phyloP scores from a whole-genome alignment of 2,329 filamentous ascomycete species.

The Exophiala calicioides region DNA sequence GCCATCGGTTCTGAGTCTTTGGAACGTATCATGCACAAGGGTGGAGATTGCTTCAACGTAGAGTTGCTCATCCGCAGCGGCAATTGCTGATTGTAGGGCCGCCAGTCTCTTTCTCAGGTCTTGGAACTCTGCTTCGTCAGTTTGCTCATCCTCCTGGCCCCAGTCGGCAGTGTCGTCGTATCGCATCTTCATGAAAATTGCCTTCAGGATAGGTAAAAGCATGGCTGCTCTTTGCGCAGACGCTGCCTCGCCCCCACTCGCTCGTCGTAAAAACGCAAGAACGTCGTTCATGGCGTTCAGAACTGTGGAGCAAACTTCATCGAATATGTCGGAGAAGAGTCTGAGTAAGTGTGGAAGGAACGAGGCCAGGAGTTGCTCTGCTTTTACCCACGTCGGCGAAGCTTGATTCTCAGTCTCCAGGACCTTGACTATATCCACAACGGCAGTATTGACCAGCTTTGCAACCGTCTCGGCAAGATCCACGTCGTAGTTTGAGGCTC shows the following conservation, averaged over 20 bases:
- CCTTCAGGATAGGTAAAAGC: slow-evolving; percentile 83
- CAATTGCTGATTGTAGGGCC: slow-evolving; percentile 87
- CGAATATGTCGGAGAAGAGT: slow-evolving; percentile 97
- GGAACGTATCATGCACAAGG: slow-evolving; percentile 84
- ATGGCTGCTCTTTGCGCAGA: slow-evolving; percentile 75
- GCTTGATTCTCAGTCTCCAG: slow-evolving; percentile 68
- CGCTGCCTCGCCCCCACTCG: slow-evolving; percentile 64
- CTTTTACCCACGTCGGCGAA: slow-evolving; percentile 67
- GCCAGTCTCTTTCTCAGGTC: slow-evolving; percentile 88
- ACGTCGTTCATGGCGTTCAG: slow-evolving; percentile 92
- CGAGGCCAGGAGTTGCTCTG: slow-evolving; percentile 76
- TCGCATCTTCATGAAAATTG: slow-evolving; percentile 93
- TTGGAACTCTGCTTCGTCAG: slow-evolving; percentile 95
- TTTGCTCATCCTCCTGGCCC: slow-evolving; percentile 92
- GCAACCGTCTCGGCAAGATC: slow-evolving; percentile 94
- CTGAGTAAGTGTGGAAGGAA: slow-evolving; percentile 87
- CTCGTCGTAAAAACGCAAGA: slow-evolving; percentile 83
- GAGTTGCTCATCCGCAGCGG: slow-evolving; percentile 80
- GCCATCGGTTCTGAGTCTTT: slow-evolving; percentile 72
- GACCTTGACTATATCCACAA: slow-evolving; percentile 83
- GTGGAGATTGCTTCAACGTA: slow-evolving; percentile 88
- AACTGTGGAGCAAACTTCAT: slow-evolving; percentile 94
- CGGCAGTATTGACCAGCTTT: slow-evolving; percentile 88
- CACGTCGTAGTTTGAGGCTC: slow-evolving; percentile 87
- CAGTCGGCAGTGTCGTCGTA: slow-evolving; percentile 93